phyloP scores from a whole-genome alignment of 1,284 basidiomycete genomes.

The Caloboletus firmus region DNA sequence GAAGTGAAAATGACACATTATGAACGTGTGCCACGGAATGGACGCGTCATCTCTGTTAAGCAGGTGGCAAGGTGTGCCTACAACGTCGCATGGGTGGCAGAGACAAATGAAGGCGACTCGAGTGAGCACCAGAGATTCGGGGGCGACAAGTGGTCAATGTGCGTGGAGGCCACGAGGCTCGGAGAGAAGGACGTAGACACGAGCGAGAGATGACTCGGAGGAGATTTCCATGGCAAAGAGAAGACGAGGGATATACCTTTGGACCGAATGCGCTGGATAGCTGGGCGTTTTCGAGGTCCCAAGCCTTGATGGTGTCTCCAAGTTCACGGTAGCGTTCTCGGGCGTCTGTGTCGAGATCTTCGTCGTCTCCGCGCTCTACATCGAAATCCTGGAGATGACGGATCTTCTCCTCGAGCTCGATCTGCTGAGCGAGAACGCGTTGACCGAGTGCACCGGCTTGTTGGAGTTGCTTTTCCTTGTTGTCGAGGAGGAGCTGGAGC shows the following conservation, averaged over 20 bases:
- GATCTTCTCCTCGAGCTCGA: slow-evolving; percentile 87
- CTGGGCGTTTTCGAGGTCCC: slow-evolving; percentile 84
- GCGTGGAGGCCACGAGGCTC: slow-evolving; percentile 23
- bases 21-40: not conserved
- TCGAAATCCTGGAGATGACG: slow-evolving; percentile 72
- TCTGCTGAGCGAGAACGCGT: slow-evolving; percentile 86
- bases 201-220: slow-evolving; percentile 7
- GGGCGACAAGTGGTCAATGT: slow-evolving; percentile 1
- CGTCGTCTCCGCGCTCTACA: slow-evolving; percentile 58
- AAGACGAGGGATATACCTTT: slow-evolving; percentile 49
- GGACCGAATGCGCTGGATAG: slow-evolving; percentile 70
- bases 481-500: slow-evolving; percentile 79
- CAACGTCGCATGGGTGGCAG: not conserved
- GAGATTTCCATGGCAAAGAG: not conserved
- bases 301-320: slow-evolving; percentile 70
- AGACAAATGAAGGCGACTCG: slow-evolving; percentile 1
- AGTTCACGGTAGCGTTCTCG: slow-evolving; percentile 75
- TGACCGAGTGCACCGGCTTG: slow-evolving; percentile 89
- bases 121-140: no score
- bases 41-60: slow-evolving; percentile 1
- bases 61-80: not conserved
- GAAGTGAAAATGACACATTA: not conserved
- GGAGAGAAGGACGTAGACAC: slow-evolving; percentile 8
- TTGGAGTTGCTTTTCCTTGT: slow-evolving; percentile 87
- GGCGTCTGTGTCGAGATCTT: slow-evolving; percentile 62